phyloP scores from a whole-genome alignment of 495 filamentous ascomycete genomes.

The Penicillium coprophilum region DNA sequence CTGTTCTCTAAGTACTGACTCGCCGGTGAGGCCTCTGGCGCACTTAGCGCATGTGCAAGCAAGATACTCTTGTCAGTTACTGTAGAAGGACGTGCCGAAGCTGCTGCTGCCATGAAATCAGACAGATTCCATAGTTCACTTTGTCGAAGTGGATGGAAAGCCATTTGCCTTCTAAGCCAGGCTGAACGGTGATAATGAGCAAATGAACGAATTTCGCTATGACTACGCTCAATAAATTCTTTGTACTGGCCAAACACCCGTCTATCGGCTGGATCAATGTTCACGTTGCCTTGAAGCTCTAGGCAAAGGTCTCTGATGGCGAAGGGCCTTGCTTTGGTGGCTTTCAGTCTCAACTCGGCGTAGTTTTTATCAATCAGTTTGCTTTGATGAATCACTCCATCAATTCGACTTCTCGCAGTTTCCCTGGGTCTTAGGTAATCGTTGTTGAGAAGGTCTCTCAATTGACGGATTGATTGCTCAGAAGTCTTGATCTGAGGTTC shows the following conservation, averaged over 20 bases:
- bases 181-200: not conserved
- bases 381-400: not conserved
- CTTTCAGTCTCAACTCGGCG: not conserved
- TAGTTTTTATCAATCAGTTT: not conserved
- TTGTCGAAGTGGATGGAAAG: not conserved
- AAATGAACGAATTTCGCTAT: not conserved
- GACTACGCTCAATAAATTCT: not conserved
- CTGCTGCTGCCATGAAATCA: not conserved
- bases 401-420: conserved; percentile 18
- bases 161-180: not conserved
- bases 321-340: not conserved
- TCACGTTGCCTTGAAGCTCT: not conserved
- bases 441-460: conserved; percentile 5
- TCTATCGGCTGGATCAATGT: not conserved
- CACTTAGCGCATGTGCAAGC: not conserved
- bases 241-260: not conserved
- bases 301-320: not conserved
- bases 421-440: conserved; percentile 22
- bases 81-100: not conserved
- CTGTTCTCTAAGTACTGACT: not conserved
- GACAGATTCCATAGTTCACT: not conserved
- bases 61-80: not conserved
- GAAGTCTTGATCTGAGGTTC: not conserved
- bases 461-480: not conserved
- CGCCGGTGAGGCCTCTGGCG: not conserved